Base-by-base conservation (phyloP, 2,329 filamentous ascomycete genomes). In the Pyrenochaeta sp. region DNA sequence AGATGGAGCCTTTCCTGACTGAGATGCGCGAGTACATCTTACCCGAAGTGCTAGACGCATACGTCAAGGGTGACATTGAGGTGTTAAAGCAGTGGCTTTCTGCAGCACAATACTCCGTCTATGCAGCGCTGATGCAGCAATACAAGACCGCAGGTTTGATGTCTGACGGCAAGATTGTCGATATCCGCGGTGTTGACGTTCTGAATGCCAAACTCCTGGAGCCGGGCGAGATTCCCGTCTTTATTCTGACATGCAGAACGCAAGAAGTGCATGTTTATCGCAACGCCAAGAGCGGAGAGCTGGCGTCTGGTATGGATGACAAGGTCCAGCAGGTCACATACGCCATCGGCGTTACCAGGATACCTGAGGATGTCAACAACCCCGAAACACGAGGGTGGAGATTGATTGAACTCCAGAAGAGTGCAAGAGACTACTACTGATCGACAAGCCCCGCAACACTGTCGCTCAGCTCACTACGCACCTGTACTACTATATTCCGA, bases 261-360 rank as follows among this genome's bases (percentile, higher is more conserved):
- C 95, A 99, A 75, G 95, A 99, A 78, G 93, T 99, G 10, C 95
- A 99, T 73, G 93, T 98, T 14, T 99, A 97, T 81, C 87, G 90
- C 58, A 96, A 98, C 63, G 87, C 89, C 53, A 98, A 99, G 83
- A 89, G 89, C 1, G 89, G 89, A 60, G 84, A 97, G 76, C 85
- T 99, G 42, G 93, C 94, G 2, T 94, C 94, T 11, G 95, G 95
- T 37, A 98, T 97, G 92, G 95, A 99, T 78, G 95, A 99, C 79
- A 96, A 93, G 80, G 95, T 99, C 20, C 95, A 99, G 79, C 88
- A 97, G 65, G 95, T 99, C 64, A 98, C 95, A 2, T 99, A 99
- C 72, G 95, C 94, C 60, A 98, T 99, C 66, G 95, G 95, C 67
- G 90, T 99, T 56, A 99, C 95, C 3, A 85, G 95, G 62, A 87